Conservation (phyloP, 441 rosid species). For the Theobroma grandiflorum region DNA sequence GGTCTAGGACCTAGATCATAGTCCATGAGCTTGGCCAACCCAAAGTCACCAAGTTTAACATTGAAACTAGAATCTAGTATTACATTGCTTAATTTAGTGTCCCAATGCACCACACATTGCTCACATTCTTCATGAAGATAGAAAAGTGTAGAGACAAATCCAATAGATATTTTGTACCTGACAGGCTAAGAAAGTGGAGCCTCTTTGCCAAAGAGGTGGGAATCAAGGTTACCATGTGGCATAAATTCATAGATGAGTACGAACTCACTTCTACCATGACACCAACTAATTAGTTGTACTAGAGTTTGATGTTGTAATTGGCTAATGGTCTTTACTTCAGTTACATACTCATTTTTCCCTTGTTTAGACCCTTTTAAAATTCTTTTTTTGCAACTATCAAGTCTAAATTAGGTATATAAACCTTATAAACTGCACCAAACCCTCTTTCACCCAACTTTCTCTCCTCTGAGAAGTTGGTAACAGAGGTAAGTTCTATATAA, state of each 20-base stretch:
- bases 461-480: conserved; percentile 56
- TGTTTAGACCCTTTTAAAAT: conserved; percentile 51
- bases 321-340: conserved; percentile 57
- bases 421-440: conserved; percentile 62
- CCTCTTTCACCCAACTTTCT: conserved; percentile 57
- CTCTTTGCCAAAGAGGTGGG: conserved; percentile 49
- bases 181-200: conserved; percentile 38
- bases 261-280: conserved; percentile 53
- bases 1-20: conserved; percentile 30
- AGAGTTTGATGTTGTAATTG: conserved; percentile 58
- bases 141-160: conserved; percentile 25
- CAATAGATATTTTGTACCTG: conserved; percentile 31
- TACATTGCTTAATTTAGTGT: conserved; percentile 33
- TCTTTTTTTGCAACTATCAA: conserved; percentile 53
- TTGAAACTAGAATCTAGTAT: too few species aligned
- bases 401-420: conserved; percentile 41
- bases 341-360: conserved; percentile 53
- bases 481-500: conserved; percentile 52
- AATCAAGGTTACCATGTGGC: conserved; percentile 66
- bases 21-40: not conserved
- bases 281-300: conserved; percentile 70
- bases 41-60: not conserved
- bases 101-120: conserved; percentile 32
- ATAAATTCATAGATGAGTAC: conserved; percentile 57
- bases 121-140: conserved; percentile 35